Conservation (phyloP, 495 filamentous ascomycete genomes). For the Hypoxylon lenormandii region DNA sequence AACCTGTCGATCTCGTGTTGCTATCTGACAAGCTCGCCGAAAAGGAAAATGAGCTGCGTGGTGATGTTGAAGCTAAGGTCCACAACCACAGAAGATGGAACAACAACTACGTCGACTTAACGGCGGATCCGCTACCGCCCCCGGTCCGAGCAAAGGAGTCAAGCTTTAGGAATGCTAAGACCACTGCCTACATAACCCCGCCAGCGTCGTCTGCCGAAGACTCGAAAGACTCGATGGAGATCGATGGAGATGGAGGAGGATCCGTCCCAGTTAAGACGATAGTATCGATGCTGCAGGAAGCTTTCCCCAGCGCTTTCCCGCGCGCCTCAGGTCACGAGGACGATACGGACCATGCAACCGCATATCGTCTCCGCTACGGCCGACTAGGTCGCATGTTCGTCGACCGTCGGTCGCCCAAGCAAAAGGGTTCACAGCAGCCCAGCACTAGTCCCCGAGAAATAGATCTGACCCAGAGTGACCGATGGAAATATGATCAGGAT, state of each 20-base stretch:
- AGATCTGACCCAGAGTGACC: constrained; percentile 70
- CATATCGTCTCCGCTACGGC: constrained; percentile 75
- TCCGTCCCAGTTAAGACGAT: constrained; percentile 4
- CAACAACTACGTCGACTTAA: constrained; percentile 82
- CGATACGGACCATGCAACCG: constrained; percentile 58
- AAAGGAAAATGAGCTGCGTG: constrained; percentile 80
- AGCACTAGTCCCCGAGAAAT: constrained; percentile 63
- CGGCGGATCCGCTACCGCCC: constrained; percentile 81
- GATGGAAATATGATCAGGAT: constrained; percentile 83
- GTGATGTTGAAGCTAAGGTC: constrained; percentile 82
- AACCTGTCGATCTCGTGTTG: constrained; percentile 77
- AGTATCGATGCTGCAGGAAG: constrained; percentile 41
- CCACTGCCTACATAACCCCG: constrained; percentile 85
- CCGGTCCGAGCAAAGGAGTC: constrained; percentile 74
- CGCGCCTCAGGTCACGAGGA: constrained; percentile 46
- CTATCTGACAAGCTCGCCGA: constrained; percentile 81
- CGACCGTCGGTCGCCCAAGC: constrained; percentile 68
- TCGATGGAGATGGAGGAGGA: constrained; percentile 59
- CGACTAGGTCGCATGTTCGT: constrained; percentile 83
- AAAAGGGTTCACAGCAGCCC: constrained; percentile 53
- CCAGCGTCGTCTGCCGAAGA: constrained; percentile 74
- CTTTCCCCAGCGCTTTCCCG: too few relatives aligned
- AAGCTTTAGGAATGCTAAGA: constrained; percentile 77
- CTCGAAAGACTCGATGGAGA: constrained; percentile 64
- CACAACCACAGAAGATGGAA: constrained; percentile 89